Conservation (phyloP, 139 green algal species). For the Coelastrella sp. region DNA sequence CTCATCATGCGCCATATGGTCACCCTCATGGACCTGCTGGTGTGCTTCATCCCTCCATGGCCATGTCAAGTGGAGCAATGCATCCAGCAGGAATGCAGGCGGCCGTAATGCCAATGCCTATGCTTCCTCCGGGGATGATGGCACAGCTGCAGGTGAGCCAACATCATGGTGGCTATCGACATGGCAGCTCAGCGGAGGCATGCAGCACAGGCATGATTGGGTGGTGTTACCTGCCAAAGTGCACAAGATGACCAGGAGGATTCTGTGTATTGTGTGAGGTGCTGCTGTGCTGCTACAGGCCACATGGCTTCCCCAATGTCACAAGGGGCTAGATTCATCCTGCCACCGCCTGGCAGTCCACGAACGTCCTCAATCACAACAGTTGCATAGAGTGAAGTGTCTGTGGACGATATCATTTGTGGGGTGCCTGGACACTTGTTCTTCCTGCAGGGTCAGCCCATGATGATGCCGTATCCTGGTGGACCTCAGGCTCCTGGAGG, state of each 20-base stretch:
- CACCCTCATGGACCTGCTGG: background rate
- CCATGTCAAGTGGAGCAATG: conserved; percentile 11
- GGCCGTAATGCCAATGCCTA: conserved; percentile 9
- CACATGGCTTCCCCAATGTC: background rate
- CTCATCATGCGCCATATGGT: background rate
- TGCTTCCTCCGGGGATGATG: conserved; percentile 22
- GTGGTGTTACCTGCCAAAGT: background rate
- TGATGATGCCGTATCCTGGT: conserved; percentile 16
- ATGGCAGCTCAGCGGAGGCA: background rate
- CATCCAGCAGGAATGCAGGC: conserved; percentile 1
- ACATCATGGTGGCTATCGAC: background rate
- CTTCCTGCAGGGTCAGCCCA: background rate
- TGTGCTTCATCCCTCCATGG: background rate
- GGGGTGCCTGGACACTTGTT: background rate
- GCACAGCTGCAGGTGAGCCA: background rate
- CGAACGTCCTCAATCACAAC: no score
- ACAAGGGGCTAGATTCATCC: background rate
- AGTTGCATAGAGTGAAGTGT: no score
- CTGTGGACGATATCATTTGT: no score
- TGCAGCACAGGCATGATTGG: background rate
- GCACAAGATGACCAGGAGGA: no score
- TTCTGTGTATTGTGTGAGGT: no score
- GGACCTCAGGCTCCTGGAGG: background rate
- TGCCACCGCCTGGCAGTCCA: no score
- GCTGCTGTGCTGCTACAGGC: background rate